Base-by-base conservation (phyloP, 2,329 filamentous ascomycete species). In the Raffaelea ambrosiae region DNA sequence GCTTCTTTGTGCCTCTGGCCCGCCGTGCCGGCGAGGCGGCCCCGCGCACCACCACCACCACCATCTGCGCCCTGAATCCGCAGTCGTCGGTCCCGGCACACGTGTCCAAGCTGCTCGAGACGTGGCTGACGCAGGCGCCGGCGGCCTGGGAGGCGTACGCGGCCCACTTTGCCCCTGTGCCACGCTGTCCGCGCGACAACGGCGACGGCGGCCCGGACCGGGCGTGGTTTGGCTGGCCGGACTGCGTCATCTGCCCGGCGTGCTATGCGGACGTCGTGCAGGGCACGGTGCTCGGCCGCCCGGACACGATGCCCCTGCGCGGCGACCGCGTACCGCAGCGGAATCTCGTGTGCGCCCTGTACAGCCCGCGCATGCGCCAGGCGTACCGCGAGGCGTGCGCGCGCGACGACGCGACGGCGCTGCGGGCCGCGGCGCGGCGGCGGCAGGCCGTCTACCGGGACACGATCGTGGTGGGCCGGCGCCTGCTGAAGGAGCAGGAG, bases 321-420 rank as follows among this genome's bases (percentile, higher is more conserved):
- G 55, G 44, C 1, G 50, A 48, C 1, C 50, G 53, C 5, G 56
- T 64, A 13, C 52, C 59, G 14, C 53, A 56, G 0, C 39, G 53
- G 2, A n/a, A n/a, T n/a, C 52, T 59, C 5, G 62, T 64, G 33
- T 68, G 66, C 43, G 61, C 62, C 31, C 55, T 67, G 5, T 67
- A 64, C 60, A 65, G 64, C 3, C 60, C 61, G 1, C 61, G 66
- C 5, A 67, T 68, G 64, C 64, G 66, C n/a, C 54, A 44, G 1
- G 57, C 63, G 53, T 68, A 46, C 35, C 4, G 3, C 0, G 48
- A 47, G 3, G 63, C 63, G 2, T 63, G 63, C 41, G 36, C 40
- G 1, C 53, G 58, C 31, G 54, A 59, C 0, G 51, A 59, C 4
- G 44, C 51, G 2, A 21, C 47, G n/a, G 51, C 48, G 2, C 52